Conservation (phyloP, 2,329 filamentous ascomycete species). For the Epichloe bromicola region DNA sequence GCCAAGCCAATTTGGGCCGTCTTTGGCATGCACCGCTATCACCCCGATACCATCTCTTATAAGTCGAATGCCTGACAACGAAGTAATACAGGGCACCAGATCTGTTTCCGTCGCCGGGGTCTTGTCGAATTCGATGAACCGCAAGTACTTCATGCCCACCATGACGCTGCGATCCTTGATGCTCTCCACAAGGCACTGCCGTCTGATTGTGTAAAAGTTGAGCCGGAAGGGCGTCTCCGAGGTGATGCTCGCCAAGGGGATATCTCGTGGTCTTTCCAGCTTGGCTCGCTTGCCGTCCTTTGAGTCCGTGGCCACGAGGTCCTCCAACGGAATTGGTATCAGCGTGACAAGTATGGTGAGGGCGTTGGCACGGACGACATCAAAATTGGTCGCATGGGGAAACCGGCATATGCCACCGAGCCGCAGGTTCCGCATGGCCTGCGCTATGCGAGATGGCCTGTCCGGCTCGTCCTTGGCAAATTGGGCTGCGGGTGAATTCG, state of each 20-base stretch:
- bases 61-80: constrained; percentile 2
- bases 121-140: constrained; percentile 4
- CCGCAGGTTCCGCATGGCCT: constrained; percentile 4
- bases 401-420: constrained; percentile 4
- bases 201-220: constrained; percentile 5
- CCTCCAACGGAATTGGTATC: constrained; percentile 6
- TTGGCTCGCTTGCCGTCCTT: neutral
- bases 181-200: constrained; percentile 1
- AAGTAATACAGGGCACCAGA: neutral
- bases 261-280: constrained; percentile 2
- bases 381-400: constrained; percentile 7
- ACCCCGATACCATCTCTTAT: constrained; percentile 5
- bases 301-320: neutral
- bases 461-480: constrained; percentile 1
- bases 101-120: neutral
- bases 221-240: constrained; percentile 4
- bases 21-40: constrained; percentile 5
- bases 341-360: constrained; percentile 6
- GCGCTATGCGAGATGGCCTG: constrained; percentile 2
- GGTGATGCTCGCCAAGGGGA: neutral
- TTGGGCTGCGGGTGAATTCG: constrained; percentile 1
- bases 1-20: constrained; percentile 3
- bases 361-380: constrained; percentile 6
- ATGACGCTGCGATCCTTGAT: neutral
- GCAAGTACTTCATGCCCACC: constrained; percentile 6